Percentiles rank a stretch among this genome's conserved stretches.
Evolutionary conservation across 805 yeast species (phyloP).

Genomic region (Kurtzmaniella cleridarum): DNA sequence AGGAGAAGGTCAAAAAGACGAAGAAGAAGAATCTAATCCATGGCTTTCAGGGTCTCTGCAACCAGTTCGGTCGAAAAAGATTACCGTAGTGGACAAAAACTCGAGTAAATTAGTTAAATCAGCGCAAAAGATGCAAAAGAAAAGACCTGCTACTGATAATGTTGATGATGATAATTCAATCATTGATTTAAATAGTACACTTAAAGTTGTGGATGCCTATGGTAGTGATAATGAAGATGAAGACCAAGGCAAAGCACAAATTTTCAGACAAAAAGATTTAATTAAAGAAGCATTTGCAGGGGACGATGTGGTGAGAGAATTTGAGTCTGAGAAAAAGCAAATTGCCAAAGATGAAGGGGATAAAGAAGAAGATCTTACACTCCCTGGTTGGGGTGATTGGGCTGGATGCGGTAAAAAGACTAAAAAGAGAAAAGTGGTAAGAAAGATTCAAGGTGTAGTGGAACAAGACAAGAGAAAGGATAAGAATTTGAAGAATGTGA

Average conservation of each 20-base stretch:
- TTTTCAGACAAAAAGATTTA: conserved; percentile 76
- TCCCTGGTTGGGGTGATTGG: conserved; percentile 99
- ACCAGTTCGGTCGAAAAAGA: conserved; percentile 24
- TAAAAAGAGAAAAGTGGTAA: conserved; percentile 51
- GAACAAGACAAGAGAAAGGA: conserved; percentile 71
- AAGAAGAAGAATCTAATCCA: conserved; percentile 25
- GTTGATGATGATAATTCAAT: conserved; percentile 34
- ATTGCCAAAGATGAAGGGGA: conserved; percentile 76
- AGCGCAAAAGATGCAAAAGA: conserved; percentile 35
- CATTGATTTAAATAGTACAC: conserved; percentile 49
- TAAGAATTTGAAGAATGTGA: conserved; percentile 69
- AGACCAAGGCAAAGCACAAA: conserved; percentile 36
- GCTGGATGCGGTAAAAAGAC: conserved; percentile 52
- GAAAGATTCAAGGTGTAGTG: conserved; percentile 73
- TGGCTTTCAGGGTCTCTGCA: conserved; percentile 23
- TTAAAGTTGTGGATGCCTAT: conserved; percentile 48
- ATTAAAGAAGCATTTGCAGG: conserved; percentile 95
- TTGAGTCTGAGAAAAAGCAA: conserved; percentile 68
- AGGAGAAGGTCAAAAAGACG: conserved; percentile 7
- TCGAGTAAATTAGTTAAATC: conserved; percentile 35
- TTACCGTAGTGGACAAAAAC: conserved; percentile 26
- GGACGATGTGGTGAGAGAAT: conserved; percentile 84
- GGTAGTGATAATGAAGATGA: conserved; percentile 24
- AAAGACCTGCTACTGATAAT: conserved; percentile 26
- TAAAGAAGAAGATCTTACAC: conserved; percentile 73